Evolutionary conservation across 805 yeast species (phyloP), one percentile per base, ranked within the genome.

Genomic region (Metschnikowia chrysomelidarum): DNA sequence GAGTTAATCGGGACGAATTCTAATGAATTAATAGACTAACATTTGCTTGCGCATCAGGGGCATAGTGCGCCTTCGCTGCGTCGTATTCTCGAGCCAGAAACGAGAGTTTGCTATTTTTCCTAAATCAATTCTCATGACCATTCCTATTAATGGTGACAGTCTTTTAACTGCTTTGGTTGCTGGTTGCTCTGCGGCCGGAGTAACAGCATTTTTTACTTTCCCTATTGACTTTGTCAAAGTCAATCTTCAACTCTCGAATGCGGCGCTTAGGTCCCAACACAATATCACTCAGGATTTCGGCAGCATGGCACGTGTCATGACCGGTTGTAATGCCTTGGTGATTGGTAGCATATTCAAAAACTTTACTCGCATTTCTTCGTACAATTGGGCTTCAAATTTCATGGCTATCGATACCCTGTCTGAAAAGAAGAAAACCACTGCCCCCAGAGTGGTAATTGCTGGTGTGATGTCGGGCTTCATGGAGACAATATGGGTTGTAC

Each of bases 401-500:
- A 65, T 76, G 84, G 69, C 80, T 3, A 75, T 64, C 9, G 73
- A 67, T 5, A 42, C 56, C 7, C 55, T 51, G 36, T 57, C 51
- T 26, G 73, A 69, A 13, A 62, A 60, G 34, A 76, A 79, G n/a
- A 73, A 78, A 44, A 71, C 87, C 3, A 71, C 81, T 6, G 94
- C 94, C 1, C 91, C 94, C 7, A 71, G 87, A 49, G 73, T 87
- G 25, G 84, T 87, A 6, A 78, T 84, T 40, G 96, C 96, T 3
- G 96, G 95, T 7, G 70, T 72, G 2, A 74, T 87, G 66, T 84
- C 95, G 4, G 98, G 95, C 2, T 69, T 83, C 38, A 63, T 81
- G 27, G 98, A 93, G 57, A 80, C 94, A 2, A 44, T 88, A 21
- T 75, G 84, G 71, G 77, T 91, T 15, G 84, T 93, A 13, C 98